Conservation (phyloP, 2,329 filamentous ascomycete species). For the Penicillium sp. region DNA sequence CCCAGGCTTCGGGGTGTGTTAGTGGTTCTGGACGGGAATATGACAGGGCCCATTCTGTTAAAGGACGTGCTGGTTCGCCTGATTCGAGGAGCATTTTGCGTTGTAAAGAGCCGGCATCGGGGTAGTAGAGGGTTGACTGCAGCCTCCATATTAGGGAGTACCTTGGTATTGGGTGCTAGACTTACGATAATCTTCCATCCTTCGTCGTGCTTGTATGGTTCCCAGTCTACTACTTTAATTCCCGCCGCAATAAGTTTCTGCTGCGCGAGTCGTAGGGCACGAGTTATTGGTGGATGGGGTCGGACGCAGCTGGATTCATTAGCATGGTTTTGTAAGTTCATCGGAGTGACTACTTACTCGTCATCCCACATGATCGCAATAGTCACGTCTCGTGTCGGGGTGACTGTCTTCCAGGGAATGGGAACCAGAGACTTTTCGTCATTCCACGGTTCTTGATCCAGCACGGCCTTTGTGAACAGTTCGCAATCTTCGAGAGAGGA, state of each 20-base stretch:
- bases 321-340: not conserved
- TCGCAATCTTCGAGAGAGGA: slow-evolving; percentile 32
- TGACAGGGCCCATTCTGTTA: slow-evolving; percentile 41
- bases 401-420: slow-evolving; percentile 38
- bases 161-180: not conserved
- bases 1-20: slow-evolving; percentile 28
- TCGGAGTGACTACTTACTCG: slow-evolving; percentile 31
- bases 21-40: slow-evolving; percentile 22
- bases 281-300: slow-evolving; percentile 54
- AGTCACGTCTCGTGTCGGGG: slow-evolving; percentile 23
- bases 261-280: slow-evolving; percentile 18
- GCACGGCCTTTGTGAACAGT: slow-evolving; percentile 37
- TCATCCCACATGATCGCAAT: slow-evolving; percentile 63
- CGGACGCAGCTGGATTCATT: slow-evolving; percentile 46
- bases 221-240: slow-evolving; percentile 38
- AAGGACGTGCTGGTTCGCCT: slow-evolving; percentile 43
- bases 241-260: slow-evolving; percentile 40
- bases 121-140: slow-evolving; percentile 45
- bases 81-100: slow-evolving; percentile 32
- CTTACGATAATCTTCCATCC: slow-evolving; percentile 36
- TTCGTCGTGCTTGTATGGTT: slow-evolving; percentile 32
- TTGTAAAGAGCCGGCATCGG: slow-evolving; percentile 38
- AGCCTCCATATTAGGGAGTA: slow-evolving; percentile 25
- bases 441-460: slow-evolving; percentile 42
- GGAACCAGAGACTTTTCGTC: slow-evolving; percentile 39